Evolutionary conservation across 768 basidiomycete species (phyloP), one percentile per base, ranked within the genome.

Genomic region (Boletus rubropictus): DNA sequence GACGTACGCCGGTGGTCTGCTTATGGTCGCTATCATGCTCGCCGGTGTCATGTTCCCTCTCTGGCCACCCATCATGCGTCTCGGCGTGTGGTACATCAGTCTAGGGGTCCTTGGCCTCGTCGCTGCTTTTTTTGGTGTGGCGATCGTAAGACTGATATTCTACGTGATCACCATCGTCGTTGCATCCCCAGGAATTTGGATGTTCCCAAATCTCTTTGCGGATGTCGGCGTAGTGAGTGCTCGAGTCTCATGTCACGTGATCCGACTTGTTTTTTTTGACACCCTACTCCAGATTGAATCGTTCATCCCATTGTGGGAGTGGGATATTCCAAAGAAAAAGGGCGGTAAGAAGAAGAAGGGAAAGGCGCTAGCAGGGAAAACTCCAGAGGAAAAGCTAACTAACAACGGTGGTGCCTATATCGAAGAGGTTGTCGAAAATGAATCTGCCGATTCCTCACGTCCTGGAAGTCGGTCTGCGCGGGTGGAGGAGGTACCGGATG

Each of bases 1-100:
- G 56, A 94, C 89, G 7, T 90, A 95, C 61, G 80, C 91, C 9
- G 90, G 92, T 34, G 95, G 89, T 15, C 72, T 87, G 11, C 81
- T 82, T 24, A 93, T 99, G 89, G 93, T 98, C 49, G 80, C 76
- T 34, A 74, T 97, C 62, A 91, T 98, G 75, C 84, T 99, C 35
- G 93, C 87, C 5, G 94, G 89, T 2, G 94, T 97, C 61, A 96
- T 99, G 93, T 99, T 96, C 81, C 96, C 96, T 4, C 77, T 99
- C 14, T 99, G 96, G 96, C 96, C 96, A 2, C 81, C 86, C 40
- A 82, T 81, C 58, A 81, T 99, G 79, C 80, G 95, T 12, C 72
- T 94, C 25, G 94, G 95, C 29, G 95, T 94, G 47, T 97, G 89
- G 86, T 99, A 99, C 67, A 73, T 99, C 54, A 88, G 85, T 56